Base-by-base conservation (phyloP, 2,329 filamentous ascomycete genomes). In the Monilinia vaccinii-corymbosi region DNA sequence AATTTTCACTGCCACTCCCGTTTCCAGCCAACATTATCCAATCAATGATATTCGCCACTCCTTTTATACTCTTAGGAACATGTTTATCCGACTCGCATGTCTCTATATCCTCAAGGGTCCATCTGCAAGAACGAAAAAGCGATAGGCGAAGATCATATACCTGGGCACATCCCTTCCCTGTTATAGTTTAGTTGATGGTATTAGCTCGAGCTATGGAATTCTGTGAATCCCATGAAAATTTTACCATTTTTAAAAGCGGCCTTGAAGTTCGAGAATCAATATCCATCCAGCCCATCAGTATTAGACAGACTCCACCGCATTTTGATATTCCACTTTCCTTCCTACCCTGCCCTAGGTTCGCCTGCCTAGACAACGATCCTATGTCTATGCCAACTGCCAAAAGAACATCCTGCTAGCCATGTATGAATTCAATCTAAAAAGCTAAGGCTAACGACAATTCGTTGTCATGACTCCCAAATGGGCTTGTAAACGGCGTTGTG, bases 161-260 rank as follows among this genome's bases (percentile, higher is more conserved):
- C 34, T 25, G 40, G 32, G 8, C 28, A 56, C 50, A 40, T 32
- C 38, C 25, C 13, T 53, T 31, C 25, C 50, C 50, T 44, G n/a
- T 53, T 53, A 32, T 25, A 32, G 50, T 53, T 53, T 53, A 53
- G 50, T 31, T 18, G 21, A 18, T 23, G 9, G 18, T 21, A 47
- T 31, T 56, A 21, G n/a, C n/a, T 21, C 56, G 11, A 58, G 7
- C 36, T 28, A 59, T 59, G 31, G 57, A 59, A 59, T 53, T 59
- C 48, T 59, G 25, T 31, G 53, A 59, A 59, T 59, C 48, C 57
- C 57, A 59, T 59, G 36, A 46, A 59, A 55, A 11, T 18, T 53
- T 46, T 31, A 28, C n/a, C 38, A 34, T 55, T 59, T 55, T 59
- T 59, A 14, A 59, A 55, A 58, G 56, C 56, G 45, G 56, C 56